Evolutionary conservation across 352 stramenopile species (phyloP), one percentile per base, ranked within the genome.

Genomic region (Stramenopiles sp.): DNA sequence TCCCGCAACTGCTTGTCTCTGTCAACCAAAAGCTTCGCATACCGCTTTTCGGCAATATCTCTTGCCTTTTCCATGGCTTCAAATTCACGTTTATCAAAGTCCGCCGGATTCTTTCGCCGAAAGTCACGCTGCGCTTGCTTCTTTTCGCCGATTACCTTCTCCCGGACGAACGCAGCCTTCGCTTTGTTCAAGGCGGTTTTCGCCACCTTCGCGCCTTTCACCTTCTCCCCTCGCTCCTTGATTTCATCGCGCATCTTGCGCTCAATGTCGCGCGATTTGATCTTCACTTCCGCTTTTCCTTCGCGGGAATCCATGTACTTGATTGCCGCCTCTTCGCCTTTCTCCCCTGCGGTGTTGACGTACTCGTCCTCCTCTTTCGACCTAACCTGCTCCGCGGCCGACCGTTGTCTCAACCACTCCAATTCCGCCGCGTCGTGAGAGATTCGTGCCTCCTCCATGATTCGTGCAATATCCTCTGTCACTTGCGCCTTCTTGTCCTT

Each of bases 31-130:
- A 63, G 12, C 43, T 63, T 63, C 25, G 43, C 25, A 25, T 63
- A 63, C 43, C 43, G 12, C 12, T 25, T 12, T 12, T 63, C 43
- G 43, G 43, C 43, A 63, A 63, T 12, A 18, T 63, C 12, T 25
- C 12, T 25, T 18, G 43, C 43, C 25, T 63, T 12, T 25, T 63
- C 43, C 43, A 63, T 63, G 25, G 43, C 43, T 63, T 63, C 43
- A 25, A 63, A 63, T 63, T 63, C 43, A 18, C 43, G 12, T 63
- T 63, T 63, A 63, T 63, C 43, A 63, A 63, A 63, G 25, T 63
- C 43, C 12, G 12, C 12, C 25, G 43, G 43, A 63, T 63, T 63
- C 25, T 63, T 63, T 25, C 43, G 12, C 25, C 43, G 12, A 63
- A 63, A 63, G 25, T 63, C 43, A 18, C 43, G 12, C 25, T 63